These are phyloP conservation scores for Coniochaeta pulveracea DNA, from an alignment of 2,329 filamentous ascomycete species.

Conservation along the genomic window DNA sequence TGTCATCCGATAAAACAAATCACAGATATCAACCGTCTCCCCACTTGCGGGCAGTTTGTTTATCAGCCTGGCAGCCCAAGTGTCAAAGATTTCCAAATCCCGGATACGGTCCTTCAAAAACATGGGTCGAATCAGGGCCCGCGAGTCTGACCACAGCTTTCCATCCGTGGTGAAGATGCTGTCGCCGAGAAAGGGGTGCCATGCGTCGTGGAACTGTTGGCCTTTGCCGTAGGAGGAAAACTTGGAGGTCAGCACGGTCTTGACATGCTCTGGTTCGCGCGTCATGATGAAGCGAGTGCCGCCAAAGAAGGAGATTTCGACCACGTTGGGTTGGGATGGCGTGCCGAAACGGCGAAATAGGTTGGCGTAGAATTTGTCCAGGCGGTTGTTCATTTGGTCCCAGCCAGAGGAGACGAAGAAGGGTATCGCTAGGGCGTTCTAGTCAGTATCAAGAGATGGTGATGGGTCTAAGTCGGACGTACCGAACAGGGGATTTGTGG, in stretches of 20 bases:
- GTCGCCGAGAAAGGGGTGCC: slow-evolving; percentile 38
- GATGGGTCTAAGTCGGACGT: slow-evolving; percentile 3
- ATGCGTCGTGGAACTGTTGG: slow-evolving; percentile 25
- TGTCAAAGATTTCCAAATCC: slow-evolving; percentile 46
- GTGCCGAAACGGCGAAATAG: slow-evolving; percentile 11
- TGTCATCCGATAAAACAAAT: slow-evolving; percentile 53
- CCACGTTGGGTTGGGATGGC: slow-evolving; percentile 20
- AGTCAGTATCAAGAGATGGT: background rate
- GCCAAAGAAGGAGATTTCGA: slow-evolving; percentile 23
- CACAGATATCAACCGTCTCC: slow-evolving; percentile 45
- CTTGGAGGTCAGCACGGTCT: slow-evolving; percentile 42
- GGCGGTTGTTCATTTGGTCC: slow-evolving; percentile 18
- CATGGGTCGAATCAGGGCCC: slow-evolving; percentile 42
- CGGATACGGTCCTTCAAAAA: slow-evolving; percentile 34
- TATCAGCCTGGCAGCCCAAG: slow-evolving; percentile 45
- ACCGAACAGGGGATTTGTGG: slow-evolving; percentile 22
- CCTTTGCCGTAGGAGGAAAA: slow-evolving; percentile 44
- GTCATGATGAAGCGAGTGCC: slow-evolving; percentile 30
- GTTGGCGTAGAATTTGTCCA: slow-evolving; percentile 19
- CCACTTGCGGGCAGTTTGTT: slow-evolving; percentile 44
- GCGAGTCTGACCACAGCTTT: slow-evolving; percentile 38
- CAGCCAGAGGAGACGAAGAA: slow-evolving; percentile 17
- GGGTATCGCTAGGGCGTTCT: slow-evolving; percentile 6
- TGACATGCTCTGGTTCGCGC: slow-evolving; percentile 43
- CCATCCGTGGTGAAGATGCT: slow-evolving; percentile 46